Evolutionary conservation across 2,329 filamentous ascomycete species (phyloP), one percentile per base, ranked within the genome.

Genomic region (Epichloe sylvatica): DNA sequence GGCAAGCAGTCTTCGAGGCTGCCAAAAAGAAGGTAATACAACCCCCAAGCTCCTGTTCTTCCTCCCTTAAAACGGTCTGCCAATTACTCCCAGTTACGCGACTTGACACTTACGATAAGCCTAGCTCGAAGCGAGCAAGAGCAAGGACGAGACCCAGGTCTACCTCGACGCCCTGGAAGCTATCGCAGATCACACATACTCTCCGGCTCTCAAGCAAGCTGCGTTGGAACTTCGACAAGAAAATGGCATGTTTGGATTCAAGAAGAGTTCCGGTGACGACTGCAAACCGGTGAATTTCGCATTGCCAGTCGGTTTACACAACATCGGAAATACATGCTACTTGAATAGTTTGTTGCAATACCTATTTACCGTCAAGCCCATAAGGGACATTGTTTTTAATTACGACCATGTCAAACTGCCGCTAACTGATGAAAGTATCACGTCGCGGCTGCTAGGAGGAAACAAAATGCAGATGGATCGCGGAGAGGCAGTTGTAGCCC

Each of bases 271-370:
- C n/a, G 42, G 30, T 19, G 45, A 47, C 30, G 48, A 48, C 6
- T 39, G 30, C n/a, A 42, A 41, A 39, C 47, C 58, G 3, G 60
- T 61, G 13, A 60, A 70, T 49, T 59, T 67, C 44, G 71, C 77
- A 33, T 81, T 86, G 64, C 92, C 92, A 0, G 86, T 94, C 21
- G 92, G 92, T 0, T 75, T 97, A 5, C 78, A 82, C 54, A 98
- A 97, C 58, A 94, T 97, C 51, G 90, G 92, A 52, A 98, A 98
- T 60, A 98, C 94, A 0, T 98, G 92, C 64, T 98, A 98, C 60
- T 75, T 98, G 49, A 98, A 98, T 70, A 97, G 91, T 67, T 77
- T 98, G 45, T 73, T 98, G 9, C 92, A 98, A 59, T 97, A 94
- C 62, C 84, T 96, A 56, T 96, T 94, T 63, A 94, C 90, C 0